A percentile compares a stretch with the other conserved stretches of the same genome.
phyloP scores from a whole-genome alignment of 2,329 filamentous ascomycete species.

The Cercospora sp. region DNA sequence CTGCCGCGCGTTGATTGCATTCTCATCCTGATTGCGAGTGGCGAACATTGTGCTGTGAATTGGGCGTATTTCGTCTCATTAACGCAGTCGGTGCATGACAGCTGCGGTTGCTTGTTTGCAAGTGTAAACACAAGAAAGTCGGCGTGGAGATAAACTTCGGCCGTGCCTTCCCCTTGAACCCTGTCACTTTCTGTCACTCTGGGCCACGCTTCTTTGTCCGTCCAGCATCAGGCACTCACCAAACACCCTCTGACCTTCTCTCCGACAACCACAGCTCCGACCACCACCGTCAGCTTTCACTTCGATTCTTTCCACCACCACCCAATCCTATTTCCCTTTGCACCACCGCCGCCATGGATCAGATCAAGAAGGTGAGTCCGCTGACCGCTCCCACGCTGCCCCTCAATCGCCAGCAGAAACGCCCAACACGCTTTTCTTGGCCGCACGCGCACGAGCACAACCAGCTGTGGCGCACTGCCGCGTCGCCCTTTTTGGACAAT shows the following conservation, averaged over 20 bases:
- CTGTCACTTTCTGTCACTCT: conserved; percentile 5
- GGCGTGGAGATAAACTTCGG: conserved; percentile 1
- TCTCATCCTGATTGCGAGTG: conserved; percentile 77
- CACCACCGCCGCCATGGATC: conserved; percentile 41
- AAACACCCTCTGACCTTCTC: not conserved
- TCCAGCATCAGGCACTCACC: conserved; percentile 1
- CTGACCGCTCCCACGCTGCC: conserved; percentile 26
- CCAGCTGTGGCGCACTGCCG: not conserved
- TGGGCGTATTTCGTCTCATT: not conserved
- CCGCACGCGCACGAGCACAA: conserved; percentile 7
- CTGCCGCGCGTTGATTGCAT: conserved; percentile 74
- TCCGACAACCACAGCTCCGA: conserved; percentile 11
- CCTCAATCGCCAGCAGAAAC: conserved; percentile 29
- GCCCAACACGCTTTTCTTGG: conserved; percentile 11
- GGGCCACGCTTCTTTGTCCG: not conserved
- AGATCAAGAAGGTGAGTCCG: conserved; percentile 45
- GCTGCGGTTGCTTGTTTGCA: not conserved
- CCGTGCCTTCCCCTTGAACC: conserved; percentile 2
- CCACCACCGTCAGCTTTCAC: not conserved
- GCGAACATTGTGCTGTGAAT: conserved; percentile 63
- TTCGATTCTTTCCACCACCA: not conserved
- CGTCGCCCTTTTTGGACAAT: not conserved
- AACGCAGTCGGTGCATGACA: not conserved
- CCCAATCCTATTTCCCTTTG: not conserved
- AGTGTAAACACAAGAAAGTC: conserved; percentile 2